phyloP scores from a whole-genome alignment of 2,329 filamentous ascomycete species.

The Xylariaceae sp. region DNA sequence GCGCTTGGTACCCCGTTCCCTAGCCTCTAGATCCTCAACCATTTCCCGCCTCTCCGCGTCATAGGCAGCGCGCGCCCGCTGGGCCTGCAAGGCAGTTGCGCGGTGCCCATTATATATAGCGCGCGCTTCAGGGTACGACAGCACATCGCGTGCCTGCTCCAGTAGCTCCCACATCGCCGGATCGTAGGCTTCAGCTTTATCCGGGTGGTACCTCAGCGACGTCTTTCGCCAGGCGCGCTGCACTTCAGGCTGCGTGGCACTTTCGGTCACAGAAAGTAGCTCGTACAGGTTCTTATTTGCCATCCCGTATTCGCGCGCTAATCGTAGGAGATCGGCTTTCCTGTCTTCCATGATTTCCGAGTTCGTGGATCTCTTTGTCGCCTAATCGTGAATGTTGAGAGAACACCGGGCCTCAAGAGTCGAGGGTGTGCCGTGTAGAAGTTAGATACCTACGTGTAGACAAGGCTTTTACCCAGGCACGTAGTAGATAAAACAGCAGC shows the following conservation, averaged over 20 bases:
- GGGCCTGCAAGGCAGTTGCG: conserved; percentile 63
- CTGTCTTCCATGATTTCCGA: conserved; percentile 32
- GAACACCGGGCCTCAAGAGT: background rate
- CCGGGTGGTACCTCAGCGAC: conserved; percentile 87
- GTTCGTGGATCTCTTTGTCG: background rate
- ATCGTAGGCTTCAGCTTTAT: conserved; percentile 76
- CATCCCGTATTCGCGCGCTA: conserved; percentile 55
- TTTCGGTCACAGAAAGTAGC: conserved; percentile 61
- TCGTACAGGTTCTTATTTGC: conserved; percentile 66
- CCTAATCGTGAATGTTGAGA: background rate
- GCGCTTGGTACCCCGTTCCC: conserved; percentile 62
- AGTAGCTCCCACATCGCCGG: conserved; percentile 79
- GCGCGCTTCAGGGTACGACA: conserved; percentile 65
- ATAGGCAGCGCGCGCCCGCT: conserved; percentile 66
- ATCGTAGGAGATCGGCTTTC: conserved; percentile 44
- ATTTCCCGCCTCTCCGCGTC: conserved; percentile 67
- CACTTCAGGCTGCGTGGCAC: conserved; percentile 65
- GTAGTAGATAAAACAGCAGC: background rate
- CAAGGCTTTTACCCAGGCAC: background rate
- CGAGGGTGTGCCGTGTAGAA: background rate
- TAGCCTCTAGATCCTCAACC: conserved; percentile 78
- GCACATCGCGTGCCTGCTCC: conserved; percentile 78
- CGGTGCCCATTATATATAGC: conserved; percentile 73
- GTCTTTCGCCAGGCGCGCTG: conserved; percentile 72
- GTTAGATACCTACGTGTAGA: background rate